Conservation (phyloP, 2,329 filamentous ascomycete species). For the Colletotrichum phormii region DNA sequence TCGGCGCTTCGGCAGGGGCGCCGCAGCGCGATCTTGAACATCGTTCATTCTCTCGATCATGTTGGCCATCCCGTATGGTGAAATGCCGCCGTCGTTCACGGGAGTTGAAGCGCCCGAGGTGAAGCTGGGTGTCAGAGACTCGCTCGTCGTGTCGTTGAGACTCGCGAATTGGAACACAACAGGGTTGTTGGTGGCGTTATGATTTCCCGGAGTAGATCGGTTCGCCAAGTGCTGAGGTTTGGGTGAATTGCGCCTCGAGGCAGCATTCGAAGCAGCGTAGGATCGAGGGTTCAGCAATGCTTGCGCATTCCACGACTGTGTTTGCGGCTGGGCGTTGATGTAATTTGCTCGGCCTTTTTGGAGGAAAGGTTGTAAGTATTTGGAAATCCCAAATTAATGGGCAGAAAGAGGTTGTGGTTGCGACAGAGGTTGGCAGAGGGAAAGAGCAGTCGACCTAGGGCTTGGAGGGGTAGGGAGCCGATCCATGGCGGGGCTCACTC, state of each 20-base stretch:
- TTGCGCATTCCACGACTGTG: slow-evolving; percentile 32
- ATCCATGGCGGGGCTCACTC: background rate
- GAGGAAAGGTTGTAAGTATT: slow-evolving; percentile 10
- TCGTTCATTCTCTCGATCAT: slow-evolving; percentile 84
- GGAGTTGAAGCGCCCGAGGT: slow-evolving; percentile 49
- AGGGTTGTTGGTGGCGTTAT: slow-evolving; percentile 42
- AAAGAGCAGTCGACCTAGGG: background rate
- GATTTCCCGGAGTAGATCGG: slow-evolving; percentile 16
- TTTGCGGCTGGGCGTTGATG: slow-evolving; percentile 30
- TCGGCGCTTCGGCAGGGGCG: slow-evolving; percentile 73
- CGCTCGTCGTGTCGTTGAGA: slow-evolving; percentile 45
- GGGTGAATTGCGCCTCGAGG: slow-evolving; percentile 26
- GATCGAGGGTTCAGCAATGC: slow-evolving; percentile 36
- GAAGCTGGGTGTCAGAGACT: slow-evolving; percentile 45
- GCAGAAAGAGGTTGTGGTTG: background rate
- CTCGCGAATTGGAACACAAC: slow-evolving; percentile 58
- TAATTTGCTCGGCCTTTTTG: slow-evolving; percentile 30
- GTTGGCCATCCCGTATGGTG: slow-evolving; percentile 58
- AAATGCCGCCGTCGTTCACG: slow-evolving; percentile 33
- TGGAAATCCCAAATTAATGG: background rate
- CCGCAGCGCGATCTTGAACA: slow-evolving; percentile 72
- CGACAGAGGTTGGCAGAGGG: background rate
- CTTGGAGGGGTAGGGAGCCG: background rate
- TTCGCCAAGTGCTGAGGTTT: slow-evolving; percentile 30
- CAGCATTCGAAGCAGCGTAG: slow-evolving; percentile 6